Base-by-base conservation (phyloP, 2,329 filamentous ascomycete species). In the Orbilia blumenaviensis region DNA sequence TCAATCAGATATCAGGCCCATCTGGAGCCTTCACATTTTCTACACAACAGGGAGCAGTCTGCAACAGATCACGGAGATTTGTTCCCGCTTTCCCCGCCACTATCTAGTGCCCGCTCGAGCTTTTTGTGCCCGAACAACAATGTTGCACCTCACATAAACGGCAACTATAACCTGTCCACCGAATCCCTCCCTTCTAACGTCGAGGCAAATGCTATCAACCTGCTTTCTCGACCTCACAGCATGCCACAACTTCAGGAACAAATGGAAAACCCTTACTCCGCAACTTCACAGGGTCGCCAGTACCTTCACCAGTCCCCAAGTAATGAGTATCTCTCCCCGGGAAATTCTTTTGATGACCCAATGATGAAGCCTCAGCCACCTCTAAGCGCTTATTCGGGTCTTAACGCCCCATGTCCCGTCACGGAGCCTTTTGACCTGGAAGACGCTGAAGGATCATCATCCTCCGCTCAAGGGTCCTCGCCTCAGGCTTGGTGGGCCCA, bases 51-150 rank as follows among this genome's bases (percentile, higher is more conserved):
- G 64, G 64, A 76, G 58, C 72, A 60, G 41, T 32, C 63, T 64
- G 64, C 64, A 63, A 54, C 64, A 52, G 72, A 76, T 60, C 72
- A 69, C 60, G 72, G 72, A 66, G 72, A 69, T 64, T 69, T 76
- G 58, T 68, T 76, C 72, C 72, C 72, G 72, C 72, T 76, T 66
- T 76, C 72, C 72, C 72, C 72, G 72, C 72, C 72, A 61, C 50
- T 76, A 66, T 76, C 72, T 76, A 76, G 72, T 76, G 72, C 64
- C 72, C 72, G 72, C 64, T 69, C 64, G 64, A 69, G 64, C 64
- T 76, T 76, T 69, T 76, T 76, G 72, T 76, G 60, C 68, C 64
- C 72, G 50, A 67, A 67, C 69, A 68, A 68, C 64, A 76, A 76
- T 76, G 72, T 76, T 66, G 64, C 72, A 76, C 63, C 71, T 75